Evolutionary conservation across 768 basidiomycete genomes (phyloP).

Genomic region (Russula sp.): DNA sequence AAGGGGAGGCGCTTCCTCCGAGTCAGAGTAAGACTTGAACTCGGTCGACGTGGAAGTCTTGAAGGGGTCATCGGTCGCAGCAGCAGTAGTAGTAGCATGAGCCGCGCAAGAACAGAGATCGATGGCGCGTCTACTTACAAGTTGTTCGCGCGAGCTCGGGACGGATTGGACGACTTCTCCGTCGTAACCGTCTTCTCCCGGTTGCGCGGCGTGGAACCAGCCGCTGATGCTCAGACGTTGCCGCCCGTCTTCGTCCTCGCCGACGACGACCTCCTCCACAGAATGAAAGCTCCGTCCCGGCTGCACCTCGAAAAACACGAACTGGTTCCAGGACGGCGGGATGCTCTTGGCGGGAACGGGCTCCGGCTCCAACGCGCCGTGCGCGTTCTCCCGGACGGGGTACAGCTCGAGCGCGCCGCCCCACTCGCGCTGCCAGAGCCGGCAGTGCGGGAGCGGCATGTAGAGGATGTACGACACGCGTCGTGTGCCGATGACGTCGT

Average conservation of each 20-base stretch:
- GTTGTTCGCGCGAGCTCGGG: slow-evolving; percentile 87
- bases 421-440: slow-evolving; percentile 82
- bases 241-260: slow-evolving; percentile 60
- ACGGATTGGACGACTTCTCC: slow-evolving; percentile 39
- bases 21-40: slow-evolving; percentile 44
- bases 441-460: slow-evolving; percentile 72
- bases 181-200: slow-evolving; percentile 84
- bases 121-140: slow-evolving; percentile 51
- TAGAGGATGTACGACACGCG: slow-evolving; percentile 96
- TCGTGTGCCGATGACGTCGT: slow-evolving; percentile 94
- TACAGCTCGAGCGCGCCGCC: slow-evolving; percentile 95
- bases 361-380: slow-evolving; percentile 65
- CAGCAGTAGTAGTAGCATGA: slow-evolving; percentile 4
- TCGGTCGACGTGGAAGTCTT: slow-evolving; percentile 58
- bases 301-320: slow-evolving; percentile 87
- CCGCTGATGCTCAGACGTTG: slow-evolving; percentile 86
- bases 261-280: slow-evolving; percentile 93
- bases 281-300: slow-evolving; percentile 95
- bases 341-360: slow-evolving; percentile 58
- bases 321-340: slow-evolving; percentile 84
- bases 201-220: slow-evolving; percentile 93
- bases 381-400: slow-evolving; percentile 54
- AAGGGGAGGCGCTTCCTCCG: slow-evolving; percentile 43
- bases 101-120: slow-evolving; percentile 1
- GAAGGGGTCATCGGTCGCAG: slow-evolving; percentile 18